Conservation (phyloP, 306 rosid genomes). For the Benincasa hispida region DNA sequence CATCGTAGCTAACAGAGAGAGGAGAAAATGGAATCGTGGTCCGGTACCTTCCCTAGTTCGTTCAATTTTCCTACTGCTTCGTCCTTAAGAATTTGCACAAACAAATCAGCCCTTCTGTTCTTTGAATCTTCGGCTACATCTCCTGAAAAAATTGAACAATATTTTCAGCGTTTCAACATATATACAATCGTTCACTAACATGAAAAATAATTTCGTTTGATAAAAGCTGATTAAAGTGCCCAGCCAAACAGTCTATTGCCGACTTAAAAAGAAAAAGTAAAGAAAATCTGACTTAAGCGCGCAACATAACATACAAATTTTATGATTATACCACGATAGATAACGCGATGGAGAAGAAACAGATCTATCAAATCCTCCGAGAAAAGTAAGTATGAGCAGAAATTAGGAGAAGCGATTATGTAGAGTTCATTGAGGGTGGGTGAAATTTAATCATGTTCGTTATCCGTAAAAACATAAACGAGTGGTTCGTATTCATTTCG, state of each 20-base stretch:
- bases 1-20: background rate
- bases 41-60: constrained; percentile 64
- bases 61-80: constrained; percentile 72
- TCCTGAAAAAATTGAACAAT: constrained; percentile 28
- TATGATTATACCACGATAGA: background rate
- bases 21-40: background rate
- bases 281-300: background rate
- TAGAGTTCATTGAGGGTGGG: background rate
- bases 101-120: constrained; percentile 39
- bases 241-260: background rate
- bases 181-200: background rate
- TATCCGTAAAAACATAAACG: background rate
- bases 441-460: background rate
- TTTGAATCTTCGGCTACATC: constrained; percentile 39
- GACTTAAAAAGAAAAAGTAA: background rate
- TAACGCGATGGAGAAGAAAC: background rate
- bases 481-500: background rate
- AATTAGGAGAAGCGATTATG: background rate
- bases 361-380: background rate
- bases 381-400: too few relatives aligned
- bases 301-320: background rate
- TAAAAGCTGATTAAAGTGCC: background rate
- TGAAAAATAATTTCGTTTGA: background rate
- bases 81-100: constrained; percentile 58
- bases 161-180: constrained; percentile 2